phyloP scores from a whole-genome alignment of 345 rosid genomes.

The Isatis tinctoria region DNA sequence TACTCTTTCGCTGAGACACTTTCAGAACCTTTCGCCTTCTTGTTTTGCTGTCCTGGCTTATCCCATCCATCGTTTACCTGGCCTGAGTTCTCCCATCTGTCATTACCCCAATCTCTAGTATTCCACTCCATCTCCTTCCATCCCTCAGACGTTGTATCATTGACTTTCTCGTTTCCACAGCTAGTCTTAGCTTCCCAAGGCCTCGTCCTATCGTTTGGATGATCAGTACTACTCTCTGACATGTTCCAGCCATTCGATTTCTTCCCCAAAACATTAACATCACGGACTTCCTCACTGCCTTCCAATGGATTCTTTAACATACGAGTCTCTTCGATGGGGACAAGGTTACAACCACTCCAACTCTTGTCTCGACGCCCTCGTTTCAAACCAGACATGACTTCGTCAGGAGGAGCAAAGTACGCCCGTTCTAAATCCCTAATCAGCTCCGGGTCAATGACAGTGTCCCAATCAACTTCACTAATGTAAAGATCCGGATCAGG shows the following conservation, averaged over 20 bases:
- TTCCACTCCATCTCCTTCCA: neutral
- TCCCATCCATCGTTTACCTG: constrained; percentile 22
- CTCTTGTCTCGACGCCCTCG: constrained; percentile 23
- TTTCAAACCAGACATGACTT: constrained; percentile 31
- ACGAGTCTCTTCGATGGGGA: constrained; percentile 30
- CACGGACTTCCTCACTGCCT: neutral
- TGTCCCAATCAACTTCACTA: constrained; percentile 66
- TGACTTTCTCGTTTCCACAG: neutral
- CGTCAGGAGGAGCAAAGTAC: constrained; percentile 47
- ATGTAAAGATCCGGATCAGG: constrained; percentile 69
- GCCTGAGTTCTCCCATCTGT: constrained; percentile 3
- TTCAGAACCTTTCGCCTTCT: constrained; percentile 17
- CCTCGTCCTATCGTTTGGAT: constrained; percentile 22
- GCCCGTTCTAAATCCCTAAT: constrained; percentile 54
- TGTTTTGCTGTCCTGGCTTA: constrained; percentile 15
- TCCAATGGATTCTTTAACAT: constrained; percentile 40
- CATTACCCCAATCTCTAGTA: neutral
- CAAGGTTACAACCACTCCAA: neutral
- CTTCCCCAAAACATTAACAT: neutral
- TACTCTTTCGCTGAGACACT: neutral
- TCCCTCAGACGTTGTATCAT: neutral
- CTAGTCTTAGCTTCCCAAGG: constrained; percentile 46
- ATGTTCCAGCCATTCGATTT: constrained; percentile 29
- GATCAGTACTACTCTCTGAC: constrained; percentile 20
- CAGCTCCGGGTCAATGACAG: constrained; percentile 58